phyloP scores from a whole-genome alignment of 441 rosid genomes.

The Corymbia calophylla region DNA sequence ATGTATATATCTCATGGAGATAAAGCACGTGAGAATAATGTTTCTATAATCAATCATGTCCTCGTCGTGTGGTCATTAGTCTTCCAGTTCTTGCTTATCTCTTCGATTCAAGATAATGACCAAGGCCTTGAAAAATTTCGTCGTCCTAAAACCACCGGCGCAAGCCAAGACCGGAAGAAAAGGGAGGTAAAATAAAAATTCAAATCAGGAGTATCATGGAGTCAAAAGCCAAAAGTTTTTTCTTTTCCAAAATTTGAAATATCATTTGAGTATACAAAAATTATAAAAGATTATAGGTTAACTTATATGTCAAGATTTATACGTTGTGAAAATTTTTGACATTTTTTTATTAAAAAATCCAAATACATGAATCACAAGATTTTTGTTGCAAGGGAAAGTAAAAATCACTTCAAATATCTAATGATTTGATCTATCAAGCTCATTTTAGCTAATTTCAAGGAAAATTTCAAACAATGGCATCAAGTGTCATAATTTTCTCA shows the following conservation, averaged over 20 bases:
- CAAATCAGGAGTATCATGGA: background rate
- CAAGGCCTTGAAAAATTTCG: background rate
- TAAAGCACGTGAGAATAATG: background rate
- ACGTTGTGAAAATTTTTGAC: background rate
- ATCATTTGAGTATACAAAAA: too few species aligned
- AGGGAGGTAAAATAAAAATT: background rate
- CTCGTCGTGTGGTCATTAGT: background rate
- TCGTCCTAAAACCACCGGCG: background rate
- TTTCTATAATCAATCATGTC: background rate
- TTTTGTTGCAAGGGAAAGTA: background rate
- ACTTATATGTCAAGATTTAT: too few species aligned
- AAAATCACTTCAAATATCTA: background rate
- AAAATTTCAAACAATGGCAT: too few species aligned
- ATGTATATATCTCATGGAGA: background rate
- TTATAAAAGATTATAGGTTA: too few species aligned
- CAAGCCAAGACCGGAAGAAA: background rate
- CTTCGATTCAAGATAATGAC: background rate
- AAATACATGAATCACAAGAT: background rate
- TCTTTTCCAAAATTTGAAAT: background rate
- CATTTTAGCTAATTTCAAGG: too few species aligned
- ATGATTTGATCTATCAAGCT: too few species aligned
- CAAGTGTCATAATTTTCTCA: too few species aligned
- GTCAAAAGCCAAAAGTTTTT: background rate
- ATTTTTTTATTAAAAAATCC: too few species aligned
- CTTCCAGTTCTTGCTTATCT: background rate